These are phyloP conservation scores for Fusarium sp. DNA, from an alignment of 2,329 filamentous ascomycete species.

Conservation along the genomic window DNA sequence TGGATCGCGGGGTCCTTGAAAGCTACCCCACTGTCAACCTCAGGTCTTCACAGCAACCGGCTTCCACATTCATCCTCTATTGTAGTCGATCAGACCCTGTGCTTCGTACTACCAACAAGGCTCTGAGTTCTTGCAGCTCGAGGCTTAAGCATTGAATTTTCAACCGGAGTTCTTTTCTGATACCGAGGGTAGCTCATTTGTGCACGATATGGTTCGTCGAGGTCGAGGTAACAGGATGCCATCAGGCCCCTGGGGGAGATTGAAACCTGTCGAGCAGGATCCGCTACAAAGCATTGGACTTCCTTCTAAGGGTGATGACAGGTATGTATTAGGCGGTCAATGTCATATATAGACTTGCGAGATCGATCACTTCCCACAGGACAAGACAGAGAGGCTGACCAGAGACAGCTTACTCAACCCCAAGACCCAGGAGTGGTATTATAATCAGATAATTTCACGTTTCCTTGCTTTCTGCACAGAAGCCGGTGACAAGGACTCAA, in stretches of 20 bases:
- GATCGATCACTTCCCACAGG: background rate
- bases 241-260: slow-evolving; percentile 70
- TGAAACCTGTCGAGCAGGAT: slow-evolving; percentile 79
- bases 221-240: slow-evolving; percentile 45
- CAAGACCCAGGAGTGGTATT: slow-evolving; percentile 85
- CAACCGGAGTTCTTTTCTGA: background rate
- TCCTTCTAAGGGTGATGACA: slow-evolving; percentile 88
- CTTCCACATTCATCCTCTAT: slow-evolving; percentile 4
- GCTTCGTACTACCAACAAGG: background rate
- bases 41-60: slow-evolving; percentile 14
- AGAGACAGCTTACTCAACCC: slow-evolving; percentile 70
- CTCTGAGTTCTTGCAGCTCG: background rate
- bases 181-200: background rate
- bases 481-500: slow-evolving; percentile 73
- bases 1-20: slow-evolving; percentile 24
- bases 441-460: slow-evolving; percentile 83
- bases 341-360: background rate
- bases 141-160: background rate
- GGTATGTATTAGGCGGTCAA: slow-evolving; percentile 59
- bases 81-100: background rate
- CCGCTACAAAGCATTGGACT: slow-evolving; percentile 83
- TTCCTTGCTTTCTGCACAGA: slow-evolving; percentile 90
- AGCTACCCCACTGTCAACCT: slow-evolving; percentile 27
- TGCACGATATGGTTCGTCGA: slow-evolving; percentile 41
- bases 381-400: slow-evolving; percentile 1